Conservation (phyloP, 164 flowering plant genomes). For the Tinospora cordifolia region DNA sequence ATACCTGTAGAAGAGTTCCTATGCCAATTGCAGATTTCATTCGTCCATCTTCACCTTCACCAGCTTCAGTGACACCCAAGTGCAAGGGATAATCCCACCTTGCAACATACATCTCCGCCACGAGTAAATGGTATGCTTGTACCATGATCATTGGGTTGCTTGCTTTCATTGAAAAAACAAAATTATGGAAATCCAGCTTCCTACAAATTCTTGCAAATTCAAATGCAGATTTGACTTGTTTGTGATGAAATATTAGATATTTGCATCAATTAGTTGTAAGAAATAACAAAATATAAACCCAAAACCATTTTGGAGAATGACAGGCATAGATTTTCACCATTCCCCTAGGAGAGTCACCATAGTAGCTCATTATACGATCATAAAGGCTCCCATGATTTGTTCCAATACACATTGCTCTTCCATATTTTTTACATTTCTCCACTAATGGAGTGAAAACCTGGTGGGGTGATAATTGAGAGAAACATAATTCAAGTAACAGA, state of each 20-base stretch:
- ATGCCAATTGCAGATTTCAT: slow-evolving; percentile 99
- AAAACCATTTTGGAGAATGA: slow-evolving; percentile 8
- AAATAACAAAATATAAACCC: not conserved
- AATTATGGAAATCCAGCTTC: slow-evolving; percentile 86
- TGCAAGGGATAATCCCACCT: slow-evolving; percentile 99
- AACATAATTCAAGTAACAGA: not conserved
- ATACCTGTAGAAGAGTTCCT: slow-evolving; percentile 96
- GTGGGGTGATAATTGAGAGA: not conserved
- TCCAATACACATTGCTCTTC: slow-evolving; percentile 97
- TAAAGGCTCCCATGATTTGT: slow-evolving; percentile 98
- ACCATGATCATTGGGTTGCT: slow-evolving; percentile 98
- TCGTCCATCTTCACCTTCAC: slow-evolving; percentile 99
- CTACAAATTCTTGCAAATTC: slow-evolving; percentile 95
- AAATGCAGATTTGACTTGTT: slow-evolving; percentile 95
- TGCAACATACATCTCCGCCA: slow-evolving; percentile 91
- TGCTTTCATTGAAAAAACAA: slow-evolving; percentile 98
- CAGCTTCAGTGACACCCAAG: slow-evolving; percentile 98
- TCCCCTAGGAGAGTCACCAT: too few species aligned
- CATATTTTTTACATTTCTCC: slow-evolving; percentile 94
- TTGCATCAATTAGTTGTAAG: not conserved
- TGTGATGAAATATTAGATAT: not conserved
- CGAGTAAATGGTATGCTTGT: slow-evolving; percentile 86
- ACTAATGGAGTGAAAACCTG: slow-evolving; percentile 93
- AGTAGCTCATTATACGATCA: slow-evolving; percentile 97
- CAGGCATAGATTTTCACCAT: slow-evolving; percentile 17